Conservation (phyloP, 2,329 filamentous ascomycete species). For the Colletotrichum cereale region DNA sequence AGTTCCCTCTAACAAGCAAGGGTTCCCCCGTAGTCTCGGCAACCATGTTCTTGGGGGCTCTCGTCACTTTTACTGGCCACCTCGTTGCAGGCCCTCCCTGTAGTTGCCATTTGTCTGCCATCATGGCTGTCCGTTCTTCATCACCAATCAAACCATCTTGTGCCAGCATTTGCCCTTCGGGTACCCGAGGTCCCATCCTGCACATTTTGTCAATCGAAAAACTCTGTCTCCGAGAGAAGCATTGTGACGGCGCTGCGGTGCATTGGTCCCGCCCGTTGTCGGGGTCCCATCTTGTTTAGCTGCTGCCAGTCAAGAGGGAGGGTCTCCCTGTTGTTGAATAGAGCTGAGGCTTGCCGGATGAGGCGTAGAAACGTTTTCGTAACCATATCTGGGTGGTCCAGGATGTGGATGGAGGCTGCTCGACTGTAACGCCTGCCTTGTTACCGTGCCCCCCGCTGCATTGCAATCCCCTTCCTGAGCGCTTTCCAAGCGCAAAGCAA, state of each 20-base stretch:
- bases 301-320: neutral
- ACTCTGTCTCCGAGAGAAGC: neutral
- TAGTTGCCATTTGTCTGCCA: slow-evolving; percentile 5
- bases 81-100: neutral
- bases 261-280: slow-evolving; percentile 4
- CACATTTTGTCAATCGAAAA: neutral
- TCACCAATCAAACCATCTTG: slow-evolving; percentile 5
- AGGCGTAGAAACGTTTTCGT: neutral
- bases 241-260: neutral
- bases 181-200: neutral
- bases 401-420: neutral
- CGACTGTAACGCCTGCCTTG: neutral
- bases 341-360: neutral
- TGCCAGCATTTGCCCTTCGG: neutral
- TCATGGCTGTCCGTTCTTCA: neutral
- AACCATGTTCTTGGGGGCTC: neutral
- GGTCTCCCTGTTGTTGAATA: neutral
- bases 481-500: neutral
- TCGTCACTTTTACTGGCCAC: neutral
- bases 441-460: neutral
- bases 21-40: slow-evolving; percentile 3
- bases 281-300: neutral
- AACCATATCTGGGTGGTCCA: neutral
- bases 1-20: slow-evolving; percentile 3
- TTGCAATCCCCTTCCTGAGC: neutral